Conservation (phyloP, 441 rosid genomes). For the Syzygium syzygioides region DNA sequence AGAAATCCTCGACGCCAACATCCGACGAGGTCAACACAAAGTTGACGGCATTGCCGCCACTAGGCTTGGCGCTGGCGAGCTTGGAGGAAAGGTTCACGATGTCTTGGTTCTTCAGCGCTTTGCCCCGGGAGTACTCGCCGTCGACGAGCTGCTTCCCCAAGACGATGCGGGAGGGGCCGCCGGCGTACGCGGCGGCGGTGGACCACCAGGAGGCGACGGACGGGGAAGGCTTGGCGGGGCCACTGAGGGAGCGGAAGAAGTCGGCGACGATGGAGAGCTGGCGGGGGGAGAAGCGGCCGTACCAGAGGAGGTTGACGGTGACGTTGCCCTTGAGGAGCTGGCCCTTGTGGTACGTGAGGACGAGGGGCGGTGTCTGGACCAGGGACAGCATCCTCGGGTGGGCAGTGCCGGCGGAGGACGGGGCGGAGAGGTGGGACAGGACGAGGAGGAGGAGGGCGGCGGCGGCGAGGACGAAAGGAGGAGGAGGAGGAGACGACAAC, state of each 20-base stretch:
- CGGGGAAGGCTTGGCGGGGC: not conserved
- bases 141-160: conserved; percentile 9
- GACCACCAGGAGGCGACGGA: conserved; percentile 12
- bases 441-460: not conserved
- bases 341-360: conserved; percentile 13
- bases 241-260: conserved; percentile 6
- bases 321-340: conserved; percentile 13
- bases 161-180: not conserved
- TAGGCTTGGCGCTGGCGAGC: not conserved
- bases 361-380: conserved; percentile 5
- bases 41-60: not conserved
- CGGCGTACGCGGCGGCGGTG: conserved; percentile 6
- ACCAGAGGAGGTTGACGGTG: conserved; percentile 18
- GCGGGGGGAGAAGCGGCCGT: conserved; percentile 8
- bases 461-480: not conserved
- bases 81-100: not conserved
- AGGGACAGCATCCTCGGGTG: conserved; percentile 6
- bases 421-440: not conserved
- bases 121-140: conserved; percentile 3
- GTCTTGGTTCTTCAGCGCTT: not conserved
- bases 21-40: conserved; percentile 5
- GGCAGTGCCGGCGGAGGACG: not conserved
- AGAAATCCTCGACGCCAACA: conserved; percentile 3
- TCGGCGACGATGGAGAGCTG: conserved; percentile 10
- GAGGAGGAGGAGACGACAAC: not conserved